Base-by-base conservation (phyloP, 371 early-diverging fungal species). In the Rhizomucor miehei region DNA sequence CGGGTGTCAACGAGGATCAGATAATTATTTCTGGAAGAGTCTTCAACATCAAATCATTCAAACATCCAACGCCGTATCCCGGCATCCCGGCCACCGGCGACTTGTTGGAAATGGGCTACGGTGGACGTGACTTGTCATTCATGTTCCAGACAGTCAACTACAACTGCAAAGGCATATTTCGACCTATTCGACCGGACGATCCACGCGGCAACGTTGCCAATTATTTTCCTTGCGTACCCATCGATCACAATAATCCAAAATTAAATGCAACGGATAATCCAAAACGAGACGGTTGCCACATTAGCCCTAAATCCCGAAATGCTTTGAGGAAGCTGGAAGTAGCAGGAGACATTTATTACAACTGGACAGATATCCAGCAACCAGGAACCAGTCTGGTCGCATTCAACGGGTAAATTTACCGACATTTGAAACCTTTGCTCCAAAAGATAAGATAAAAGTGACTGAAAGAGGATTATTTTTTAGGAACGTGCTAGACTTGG, bases 71-170 rank as follows among this genome's bases (percentile, higher is more conserved):
- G 2, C 71, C 73, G 3, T 59, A 64, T 1, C 48, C 62, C 21
- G 66, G 62, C 47, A 66, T 78, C 41, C 73, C 72, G 11, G 70
- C 56, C 10, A 69, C 69, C 44, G 83, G 82, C 39, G 81, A 85
- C 62, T 37, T 89, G 8, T 74, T 82, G 52, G 75, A 82, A 50
- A 69, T 84, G 14, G 77, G 81, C 38, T 85, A 86, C 1, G 88
- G 89, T 25, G 87, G 88, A 29, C 81, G 71, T 55, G 92, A 92
- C 60, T 59, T 90, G 50, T 84, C 86, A 12, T 86, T 90, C 44
- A 48, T 89, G 67, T 92, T 92, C 71, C 92, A 92, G 67, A 80
- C 81, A 25, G 80, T 86, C 38, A 89, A 89, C 54, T 62, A 69
- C 38, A 69, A 81, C 20, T 92, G 92, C 63, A 86, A 84, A 65